Evolutionary conservation across 2,329 filamentous ascomycete genomes (phyloP).

Genomic region (Ascochyta clinopodiicola): DNA sequence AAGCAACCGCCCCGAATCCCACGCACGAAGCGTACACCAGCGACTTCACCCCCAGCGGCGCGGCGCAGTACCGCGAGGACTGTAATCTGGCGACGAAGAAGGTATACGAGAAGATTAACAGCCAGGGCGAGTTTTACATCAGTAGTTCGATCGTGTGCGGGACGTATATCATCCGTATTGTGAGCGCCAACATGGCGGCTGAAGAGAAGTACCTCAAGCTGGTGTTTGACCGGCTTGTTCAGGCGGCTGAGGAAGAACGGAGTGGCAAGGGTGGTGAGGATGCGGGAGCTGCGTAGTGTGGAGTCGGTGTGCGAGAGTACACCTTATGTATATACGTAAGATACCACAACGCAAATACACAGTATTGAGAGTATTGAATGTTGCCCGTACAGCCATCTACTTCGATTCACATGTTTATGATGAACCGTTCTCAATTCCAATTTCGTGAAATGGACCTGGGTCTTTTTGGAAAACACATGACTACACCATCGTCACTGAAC

Average conservation of each 20-base stretch:
- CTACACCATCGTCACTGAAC: too few relatives aligned
- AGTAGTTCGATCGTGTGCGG: slow-evolving; percentile 78
- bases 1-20: slow-evolving; percentile 34
- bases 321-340: too few relatives aligned
- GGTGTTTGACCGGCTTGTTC: slow-evolving; percentile 77
- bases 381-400: too few relatives aligned
- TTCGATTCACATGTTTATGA: too few relatives aligned
- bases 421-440: too few relatives aligned
- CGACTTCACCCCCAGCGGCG: slow-evolving; percentile 43
- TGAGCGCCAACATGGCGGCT: slow-evolving; percentile 72
- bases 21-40: slow-evolving; percentile 42
- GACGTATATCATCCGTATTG: slow-evolving; percentile 79
- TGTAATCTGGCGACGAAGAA: slow-evolving; percentile 73
- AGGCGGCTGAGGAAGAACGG: slow-evolving; percentile 62
- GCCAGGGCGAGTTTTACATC: slow-evolving; percentile 78
- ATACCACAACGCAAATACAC: too few relatives aligned
- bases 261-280: neutral
- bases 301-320: neutral
- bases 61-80: slow-evolving; percentile 56
- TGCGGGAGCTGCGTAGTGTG: neutral
- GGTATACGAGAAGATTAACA: slow-evolving; percentile 78
- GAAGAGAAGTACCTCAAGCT: slow-evolving; percentile 75
- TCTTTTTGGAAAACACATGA: too few relatives aligned
- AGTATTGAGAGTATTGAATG: too few relatives aligned
- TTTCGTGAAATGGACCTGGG: too few relatives aligned